phyloP scores from a whole-genome alignment of 192 early-diverging fungal genomes.

The Podila horticola region DNA sequence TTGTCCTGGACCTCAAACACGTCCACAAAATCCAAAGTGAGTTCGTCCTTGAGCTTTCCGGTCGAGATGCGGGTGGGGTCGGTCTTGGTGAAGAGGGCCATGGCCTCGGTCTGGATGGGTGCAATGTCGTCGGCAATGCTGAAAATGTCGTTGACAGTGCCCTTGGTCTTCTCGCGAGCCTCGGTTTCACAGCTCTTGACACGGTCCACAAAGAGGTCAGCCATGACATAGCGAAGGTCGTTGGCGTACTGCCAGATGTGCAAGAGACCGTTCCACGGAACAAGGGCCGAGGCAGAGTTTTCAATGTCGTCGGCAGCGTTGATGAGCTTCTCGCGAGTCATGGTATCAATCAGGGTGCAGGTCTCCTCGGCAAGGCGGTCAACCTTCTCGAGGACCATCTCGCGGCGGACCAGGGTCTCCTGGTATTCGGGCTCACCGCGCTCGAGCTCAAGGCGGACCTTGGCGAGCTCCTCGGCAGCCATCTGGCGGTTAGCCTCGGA shows the following conservation, averaged over 20 bases:
- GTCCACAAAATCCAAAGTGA: constrained; percentile 49
- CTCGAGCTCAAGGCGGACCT: constrained; percentile 71
- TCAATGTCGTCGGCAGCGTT: constrained; percentile 76
- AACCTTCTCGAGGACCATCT: constrained; percentile 71
- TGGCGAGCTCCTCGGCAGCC: constrained; percentile 66
- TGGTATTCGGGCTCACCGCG: constrained; percentile 79
- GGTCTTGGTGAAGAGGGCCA: constrained; percentile 30
- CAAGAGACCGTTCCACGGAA: constrained; percentile 84
- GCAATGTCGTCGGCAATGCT: constrained; percentile 46
- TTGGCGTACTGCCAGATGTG: constrained; percentile 90
- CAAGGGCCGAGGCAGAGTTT: constrained; percentile 66
- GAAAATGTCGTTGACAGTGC: constrained; percentile 55
- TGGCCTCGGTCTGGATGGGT: constrained; percentile 25
- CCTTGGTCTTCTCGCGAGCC: constrained; percentile 55
- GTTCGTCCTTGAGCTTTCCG: constrained; percentile 58
- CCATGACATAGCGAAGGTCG: constrained; percentile 77
- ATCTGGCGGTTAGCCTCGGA: constrained; percentile 75
- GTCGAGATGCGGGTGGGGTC: constrained; percentile 48
- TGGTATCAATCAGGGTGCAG: constrained; percentile 64
- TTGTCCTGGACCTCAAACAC: constrained; percentile 46
- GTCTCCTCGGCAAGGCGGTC: constrained; percentile 69
- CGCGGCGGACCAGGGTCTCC: constrained; percentile 77
- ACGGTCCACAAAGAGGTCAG: constrained; percentile 69
- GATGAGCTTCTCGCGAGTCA: constrained; percentile 44
- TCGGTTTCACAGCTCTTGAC: constrained; percentile 69